Evolutionary conservation across 2,329 filamentous ascomycete genomes (phyloP).

Genomic region (Pseudocercospora vitis): DNA sequence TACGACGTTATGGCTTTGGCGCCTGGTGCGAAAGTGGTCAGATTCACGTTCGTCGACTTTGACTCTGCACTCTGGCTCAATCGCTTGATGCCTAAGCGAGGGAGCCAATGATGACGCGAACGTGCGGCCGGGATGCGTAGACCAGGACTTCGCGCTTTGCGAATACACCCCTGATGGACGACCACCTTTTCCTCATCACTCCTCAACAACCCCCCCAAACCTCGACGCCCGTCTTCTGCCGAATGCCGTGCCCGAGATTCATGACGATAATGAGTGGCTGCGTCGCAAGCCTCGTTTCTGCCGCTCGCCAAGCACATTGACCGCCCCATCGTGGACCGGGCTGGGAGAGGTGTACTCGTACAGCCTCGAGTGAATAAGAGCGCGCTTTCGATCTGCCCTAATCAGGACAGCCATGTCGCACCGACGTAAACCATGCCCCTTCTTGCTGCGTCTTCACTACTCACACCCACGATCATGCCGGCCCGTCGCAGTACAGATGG

Average conservation of each 20-base stretch:
- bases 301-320: neutral
- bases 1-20: neutral
- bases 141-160: slow-evolving; percentile 1
- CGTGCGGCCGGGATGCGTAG: neutral
- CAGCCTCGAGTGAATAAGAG: neutral
- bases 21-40: neutral
- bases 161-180: slow-evolving; percentile 1
- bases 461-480: neutral
- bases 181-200: neutral
- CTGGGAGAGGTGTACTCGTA: neutral
- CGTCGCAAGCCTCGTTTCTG: slow-evolving; percentile 2
- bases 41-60: neutral
- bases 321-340: neutral
- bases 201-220: too few species aligned
- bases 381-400: neutral
- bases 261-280: neutral
- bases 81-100: slow-evolving; percentile 5
- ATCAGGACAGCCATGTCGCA: neutral
- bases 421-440: neutral
- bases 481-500: too few species aligned
- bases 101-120: neutral
- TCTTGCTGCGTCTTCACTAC: too few species aligned
- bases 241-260: neutral
- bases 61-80: neutral
- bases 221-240: neutral